Conservation (phyloP, 345 rosid species). For the Melaleuca alternifolia region DNA sequence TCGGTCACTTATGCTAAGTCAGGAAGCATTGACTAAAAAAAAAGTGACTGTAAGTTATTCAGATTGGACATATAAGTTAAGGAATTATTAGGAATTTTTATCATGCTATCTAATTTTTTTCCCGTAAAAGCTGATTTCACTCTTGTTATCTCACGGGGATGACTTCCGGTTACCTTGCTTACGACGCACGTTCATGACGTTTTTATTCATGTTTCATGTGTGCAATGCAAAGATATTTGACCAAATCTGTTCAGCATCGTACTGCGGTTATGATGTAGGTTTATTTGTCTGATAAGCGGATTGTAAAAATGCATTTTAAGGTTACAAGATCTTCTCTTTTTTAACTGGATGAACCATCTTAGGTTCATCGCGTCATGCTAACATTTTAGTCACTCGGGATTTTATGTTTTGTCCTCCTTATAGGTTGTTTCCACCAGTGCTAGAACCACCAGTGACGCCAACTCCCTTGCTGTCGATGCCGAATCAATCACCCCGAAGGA, state of each 20-base stretch:
- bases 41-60: background rate
- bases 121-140: background rate
- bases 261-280: background rate
- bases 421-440: constrained; percentile 15
- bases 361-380: background rate
- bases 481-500: constrained; percentile 59
- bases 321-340: background rate
- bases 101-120: background rate
- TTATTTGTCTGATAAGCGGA: background rate
- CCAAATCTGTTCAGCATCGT: background rate
- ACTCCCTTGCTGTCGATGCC: background rate
- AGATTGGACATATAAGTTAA: background rate
- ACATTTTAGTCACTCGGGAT: background rate
- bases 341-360: background rate
- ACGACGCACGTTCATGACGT: background rate
- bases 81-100: background rate
- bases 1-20: background rate
- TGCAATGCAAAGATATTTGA: background rate
- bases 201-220: background rate
- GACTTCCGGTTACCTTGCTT: background rate
- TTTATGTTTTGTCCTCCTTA: background rate
- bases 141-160: background rate
- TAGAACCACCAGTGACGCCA: background rate
- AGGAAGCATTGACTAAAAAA: background rate
- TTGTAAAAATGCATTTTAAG: background rate